Conservation (phyloP, 305 asterid genomes). For the Caryopteris hybrid region DNA sequence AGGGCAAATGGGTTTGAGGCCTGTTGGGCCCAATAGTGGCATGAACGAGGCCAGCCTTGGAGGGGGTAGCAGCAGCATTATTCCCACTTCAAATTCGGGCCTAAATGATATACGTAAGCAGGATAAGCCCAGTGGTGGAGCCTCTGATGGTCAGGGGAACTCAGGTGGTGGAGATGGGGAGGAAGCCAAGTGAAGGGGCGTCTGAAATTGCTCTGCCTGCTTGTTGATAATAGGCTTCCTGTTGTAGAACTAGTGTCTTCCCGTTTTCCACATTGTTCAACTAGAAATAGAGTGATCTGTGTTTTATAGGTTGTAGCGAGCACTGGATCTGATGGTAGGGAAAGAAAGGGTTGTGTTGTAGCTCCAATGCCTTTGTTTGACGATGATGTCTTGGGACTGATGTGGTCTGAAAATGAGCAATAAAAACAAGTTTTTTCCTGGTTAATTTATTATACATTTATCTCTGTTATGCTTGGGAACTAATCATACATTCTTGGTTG, state of each 20-base stretch:
- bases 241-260: slow-evolving; percentile 20
- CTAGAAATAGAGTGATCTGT: slow-evolving; percentile 8
- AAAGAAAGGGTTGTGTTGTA: slow-evolving; percentile 6
- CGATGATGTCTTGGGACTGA: slow-evolving; percentile 8
- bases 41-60: slow-evolving; percentile 39
- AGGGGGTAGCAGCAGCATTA: slow-evolving; percentile 29
- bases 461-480: too few species aligned
- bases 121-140: slow-evolving; percentile 36
- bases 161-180: slow-evolving; percentile 39
- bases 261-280: slow-evolving; percentile 10
- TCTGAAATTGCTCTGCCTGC: background rate
- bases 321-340: background rate
- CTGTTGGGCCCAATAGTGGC: slow-evolving; percentile 44
- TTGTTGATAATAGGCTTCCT: slow-evolving; percentile 34
- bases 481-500: too few species aligned
- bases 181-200: slow-evolving; percentile 39
- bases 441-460: too few species aligned
- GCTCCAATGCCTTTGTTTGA: slow-evolving; percentile 8
- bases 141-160: slow-evolving; percentile 42
- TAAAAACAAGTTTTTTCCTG: background rate
- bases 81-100: slow-evolving; percentile 32
- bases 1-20: slow-evolving; percentile 43
- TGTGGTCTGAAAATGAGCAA: slow-evolving; percentile 13
- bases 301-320: slow-evolving; percentile 16
- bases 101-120: slow-evolving; percentile 38